Conservation (phyloP, 2,329 filamentous ascomycete genomes). For the Talaromyces sp. region DNA sequence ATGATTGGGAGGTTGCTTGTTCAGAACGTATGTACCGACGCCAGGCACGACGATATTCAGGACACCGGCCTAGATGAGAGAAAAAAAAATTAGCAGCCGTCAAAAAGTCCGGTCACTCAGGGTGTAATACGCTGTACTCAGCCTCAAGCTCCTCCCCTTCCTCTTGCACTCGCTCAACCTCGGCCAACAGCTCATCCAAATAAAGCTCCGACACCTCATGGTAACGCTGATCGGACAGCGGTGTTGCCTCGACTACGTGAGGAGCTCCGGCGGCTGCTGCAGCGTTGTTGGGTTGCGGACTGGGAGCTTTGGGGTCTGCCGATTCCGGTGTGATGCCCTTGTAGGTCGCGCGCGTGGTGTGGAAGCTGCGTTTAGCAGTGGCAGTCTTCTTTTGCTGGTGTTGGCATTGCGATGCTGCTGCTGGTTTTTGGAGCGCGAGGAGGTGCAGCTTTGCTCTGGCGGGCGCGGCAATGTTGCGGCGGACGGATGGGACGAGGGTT, state of each 20-base stretch:
- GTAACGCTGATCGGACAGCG: constrained; percentile 67
- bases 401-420: constrained; percentile 4
- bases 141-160: constrained; percentile 70
- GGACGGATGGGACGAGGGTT: constrained; percentile 27
- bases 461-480: constrained; percentile 6
- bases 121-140: constrained; percentile 70
- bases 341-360: constrained; percentile 26
- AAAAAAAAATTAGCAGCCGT: background rate
- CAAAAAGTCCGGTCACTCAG: background rate
- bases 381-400: background rate
- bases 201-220: constrained; percentile 72
- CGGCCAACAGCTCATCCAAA: constrained; percentile 55
- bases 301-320: constrained; percentile 46
- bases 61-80: constrained; percentile 65
- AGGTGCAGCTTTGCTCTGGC: constrained; percentile 2
- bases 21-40: constrained; percentile 83
- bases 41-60: constrained; percentile 67
- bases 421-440: background rate
- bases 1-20: constrained; percentile 97
- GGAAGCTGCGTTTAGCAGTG: constrained; percentile 21
- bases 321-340: constrained; percentile 59
- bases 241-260: constrained; percentile 51
- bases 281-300: constrained; percentile 30
- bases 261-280: constrained; percentile 27
- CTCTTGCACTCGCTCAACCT: constrained; percentile 72